Evolutionary conservation across 371 early-diverging fungal genomes (phyloP).

Genomic region (Mortierella sp.): DNA sequence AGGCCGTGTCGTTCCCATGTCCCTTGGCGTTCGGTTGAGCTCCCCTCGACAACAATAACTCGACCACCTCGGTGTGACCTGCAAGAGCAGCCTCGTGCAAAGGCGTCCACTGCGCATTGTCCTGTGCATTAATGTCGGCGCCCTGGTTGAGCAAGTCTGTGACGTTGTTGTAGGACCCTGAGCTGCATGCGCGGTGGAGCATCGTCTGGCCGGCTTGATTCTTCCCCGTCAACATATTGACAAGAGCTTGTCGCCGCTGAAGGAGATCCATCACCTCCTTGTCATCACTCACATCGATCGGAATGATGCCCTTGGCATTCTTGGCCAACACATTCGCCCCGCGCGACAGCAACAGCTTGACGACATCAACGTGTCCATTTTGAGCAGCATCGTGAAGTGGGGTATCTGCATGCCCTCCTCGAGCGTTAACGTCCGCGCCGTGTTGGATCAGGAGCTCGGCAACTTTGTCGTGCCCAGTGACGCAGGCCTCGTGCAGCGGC

Average conservation of each 20-base stretch:
- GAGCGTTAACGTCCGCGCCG: constrained; percentile 72
- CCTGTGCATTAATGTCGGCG: constrained; percentile 79
- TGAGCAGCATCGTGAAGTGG: constrained; percentile 87
- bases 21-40: constrained; percentile 78
- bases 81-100: constrained; percentile 85
- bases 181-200: constrained; percentile 65
- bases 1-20: constrained; percentile 72
- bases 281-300: constrained; percentile 50
- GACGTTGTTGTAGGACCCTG: constrained; percentile 65
- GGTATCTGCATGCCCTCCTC: constrained; percentile 76
- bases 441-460: constrained; percentile 67
- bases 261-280: constrained; percentile 44
- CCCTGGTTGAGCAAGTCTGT: constrained; percentile 76
- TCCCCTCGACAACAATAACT: constrained; percentile 76
- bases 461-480: constrained; percentile 73
- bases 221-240: constrained; percentile 49
- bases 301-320: constrained; percentile 66
- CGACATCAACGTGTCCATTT: constrained; percentile 73
- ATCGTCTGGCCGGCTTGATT: constrained; percentile 70
- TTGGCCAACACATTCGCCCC: constrained; percentile 75
- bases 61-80: constrained; percentile 74
- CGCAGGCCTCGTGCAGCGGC: constrained; percentile 77
- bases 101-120: constrained; percentile 83
- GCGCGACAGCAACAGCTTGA: constrained; percentile 67
- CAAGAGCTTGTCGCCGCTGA: constrained; percentile 38